Evolutionary conservation across 2,329 filamentous ascomycete species (phyloP).

Genomic region (Claviceps quebecensis): DNA sequence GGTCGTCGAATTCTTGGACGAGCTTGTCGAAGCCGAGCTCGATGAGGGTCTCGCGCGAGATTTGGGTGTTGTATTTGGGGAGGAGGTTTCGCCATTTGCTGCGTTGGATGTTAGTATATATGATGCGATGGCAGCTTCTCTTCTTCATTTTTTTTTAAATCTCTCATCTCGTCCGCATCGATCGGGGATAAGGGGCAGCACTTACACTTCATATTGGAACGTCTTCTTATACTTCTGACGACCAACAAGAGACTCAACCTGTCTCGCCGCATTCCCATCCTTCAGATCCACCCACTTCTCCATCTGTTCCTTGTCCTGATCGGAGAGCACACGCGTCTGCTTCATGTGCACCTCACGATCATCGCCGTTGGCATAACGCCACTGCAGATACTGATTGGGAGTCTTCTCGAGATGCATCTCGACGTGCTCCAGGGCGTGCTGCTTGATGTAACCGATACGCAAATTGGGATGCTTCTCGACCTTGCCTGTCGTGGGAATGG

Average conservation of each 20-base stretch:
- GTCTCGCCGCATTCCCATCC: slow-evolving; percentile 64
- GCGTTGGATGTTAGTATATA: not conserved
- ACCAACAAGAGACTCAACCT: slow-evolving; percentile 81
- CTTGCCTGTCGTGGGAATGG: slow-evolving; percentile 66
- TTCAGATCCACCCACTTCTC: slow-evolving; percentile 75
- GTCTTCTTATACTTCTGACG: slow-evolving; percentile 98
- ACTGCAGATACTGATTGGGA: slow-evolving; percentile 96
- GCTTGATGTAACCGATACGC: slow-evolving; percentile 98
- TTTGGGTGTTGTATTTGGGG: slow-evolving; percentile 84
- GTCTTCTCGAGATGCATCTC: slow-evolving; percentile 99
- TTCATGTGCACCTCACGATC: slow-evolving; percentile 96
- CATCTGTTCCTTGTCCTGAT: slow-evolving; percentile 78
- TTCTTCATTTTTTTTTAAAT: too few relatives aligned
- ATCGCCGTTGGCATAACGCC: slow-evolving; percentile 94
- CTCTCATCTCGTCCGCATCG: too few relatives aligned
- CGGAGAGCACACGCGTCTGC: slow-evolving; percentile 82
- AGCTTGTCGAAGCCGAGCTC: slow-evolving; percentile 84
- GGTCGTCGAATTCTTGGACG: slow-evolving; percentile 95
- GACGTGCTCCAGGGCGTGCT: slow-evolving; percentile 96
- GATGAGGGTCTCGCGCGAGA: slow-evolving; percentile 81
- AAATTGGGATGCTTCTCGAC: slow-evolving; percentile 98
- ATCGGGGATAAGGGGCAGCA: slow-evolving; percentile 6
- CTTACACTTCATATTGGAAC: slow-evolving; percentile 91
- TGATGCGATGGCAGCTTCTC: too few relatives aligned
- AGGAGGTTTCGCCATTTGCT: slow-evolving; percentile 81